Conservation (phyloP, 164 flowering plant genomes). For the Cinnamomum chago region DNA sequence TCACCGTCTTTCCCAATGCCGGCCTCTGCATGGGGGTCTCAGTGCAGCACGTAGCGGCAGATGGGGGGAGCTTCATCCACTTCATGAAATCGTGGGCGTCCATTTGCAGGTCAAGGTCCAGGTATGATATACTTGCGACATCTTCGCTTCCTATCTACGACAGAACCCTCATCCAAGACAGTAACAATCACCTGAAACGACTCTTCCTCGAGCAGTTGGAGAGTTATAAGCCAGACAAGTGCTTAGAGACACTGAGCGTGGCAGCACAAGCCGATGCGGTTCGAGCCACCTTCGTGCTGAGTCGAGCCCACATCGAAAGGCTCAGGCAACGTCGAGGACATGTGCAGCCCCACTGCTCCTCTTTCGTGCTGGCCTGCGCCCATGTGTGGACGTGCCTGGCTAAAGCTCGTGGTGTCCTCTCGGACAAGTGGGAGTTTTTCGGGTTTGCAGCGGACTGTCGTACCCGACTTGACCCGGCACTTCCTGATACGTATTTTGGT, state of each 20-base stretch:
- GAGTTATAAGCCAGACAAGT: not conserved
- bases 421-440: conserved; percentile 12
- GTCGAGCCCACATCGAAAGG: conserved; percentile 4
- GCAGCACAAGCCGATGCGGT: not conserved
- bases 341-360: conserved; percentile 12
- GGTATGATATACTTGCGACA: not conserved
- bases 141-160: not conserved
- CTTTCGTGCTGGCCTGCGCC: conserved; percentile 29
- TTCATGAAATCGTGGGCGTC: conserved; percentile 47
- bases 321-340: not conserved
- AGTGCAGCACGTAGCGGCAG: conserved; percentile 26
- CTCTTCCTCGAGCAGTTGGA: not conserved
- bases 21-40: conserved; percentile 33
- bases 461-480: conserved; percentile 13
- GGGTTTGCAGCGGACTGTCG: conserved; percentile 32
- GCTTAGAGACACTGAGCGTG: not conserved
- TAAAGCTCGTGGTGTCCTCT: conserved; percentile 5
- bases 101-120: not conserved
- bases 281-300: conserved; percentile 8
- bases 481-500: conserved; percentile 43
- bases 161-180: not conserved
- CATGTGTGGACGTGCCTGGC: conserved; percentile 35
- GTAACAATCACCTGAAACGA: conserved; percentile 2
- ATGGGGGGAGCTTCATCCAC: conserved; percentile 21
- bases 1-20: conserved; percentile 31